Evolutionary conservation across 164 flowering plant genomes (phyloP).

Genomic region (Sedum album): DNA sequence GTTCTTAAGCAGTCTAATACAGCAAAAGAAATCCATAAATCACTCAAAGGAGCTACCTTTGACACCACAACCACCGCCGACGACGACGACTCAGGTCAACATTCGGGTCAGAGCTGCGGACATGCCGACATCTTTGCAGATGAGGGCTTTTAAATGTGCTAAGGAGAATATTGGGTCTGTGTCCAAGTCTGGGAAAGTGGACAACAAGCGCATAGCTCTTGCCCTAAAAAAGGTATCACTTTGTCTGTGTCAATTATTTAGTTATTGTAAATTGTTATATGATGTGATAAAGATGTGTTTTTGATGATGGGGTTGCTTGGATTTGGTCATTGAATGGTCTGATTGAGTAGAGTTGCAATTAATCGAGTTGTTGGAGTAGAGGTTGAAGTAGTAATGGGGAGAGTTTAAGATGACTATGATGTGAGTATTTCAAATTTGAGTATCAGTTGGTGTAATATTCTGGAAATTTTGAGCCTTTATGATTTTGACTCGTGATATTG

Average conservation of each 20-base stretch:
- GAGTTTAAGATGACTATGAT: background rate
- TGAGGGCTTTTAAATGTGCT: conserved; percentile 60
- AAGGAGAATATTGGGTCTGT: conserved; percentile 40
- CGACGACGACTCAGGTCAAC: conserved; percentile 25
- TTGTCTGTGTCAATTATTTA: background rate
- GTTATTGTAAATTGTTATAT: background rate
- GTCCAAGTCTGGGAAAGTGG: conserved; percentile 65
- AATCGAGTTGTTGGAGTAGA: background rate
- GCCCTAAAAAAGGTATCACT: conserved; percentile 67
- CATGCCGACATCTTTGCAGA: conserved; percentile 66
- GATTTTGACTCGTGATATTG: background rate
- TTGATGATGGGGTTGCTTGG: background rate
- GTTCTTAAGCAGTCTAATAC: conserved; percentile 68
- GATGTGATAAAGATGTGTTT: background rate
- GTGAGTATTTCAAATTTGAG: background rate
- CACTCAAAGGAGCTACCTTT: conserved; percentile 16
- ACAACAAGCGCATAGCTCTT: conserved; percentile 85
- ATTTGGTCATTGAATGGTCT: background rate
- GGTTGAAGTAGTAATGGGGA: no score
- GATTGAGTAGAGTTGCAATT: background rate
- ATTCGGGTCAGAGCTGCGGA: conserved; percentile 77
- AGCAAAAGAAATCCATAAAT: conserved; percentile 63
- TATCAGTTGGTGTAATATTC: background rate
- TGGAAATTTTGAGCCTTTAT: background rate
- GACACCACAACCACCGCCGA: background rate